phyloP scores from a whole-genome alignment of 768 basidiomycete species.

The Phlebiopsis gigantea region DNA sequence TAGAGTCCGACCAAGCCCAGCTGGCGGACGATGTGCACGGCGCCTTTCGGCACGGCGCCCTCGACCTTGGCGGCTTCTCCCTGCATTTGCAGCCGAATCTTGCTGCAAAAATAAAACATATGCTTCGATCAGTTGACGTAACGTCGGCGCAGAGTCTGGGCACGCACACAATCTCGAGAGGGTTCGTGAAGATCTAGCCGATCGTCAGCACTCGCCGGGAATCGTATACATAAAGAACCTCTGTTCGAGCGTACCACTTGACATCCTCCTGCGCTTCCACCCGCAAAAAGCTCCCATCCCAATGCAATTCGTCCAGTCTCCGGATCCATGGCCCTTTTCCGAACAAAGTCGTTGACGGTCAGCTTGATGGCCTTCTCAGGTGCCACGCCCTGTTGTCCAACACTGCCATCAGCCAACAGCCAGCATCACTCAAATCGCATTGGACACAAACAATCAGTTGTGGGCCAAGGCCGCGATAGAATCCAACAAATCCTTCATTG shows the following conservation, averaged over 20 bases:
- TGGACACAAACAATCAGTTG: conserved; percentile 70
- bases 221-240: not conserved
- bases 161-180: conserved; percentile 88
- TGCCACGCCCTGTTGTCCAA: conserved; percentile 75
- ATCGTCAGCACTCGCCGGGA: not conserved
- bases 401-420: not conserved
- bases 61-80: conserved; percentile 90
- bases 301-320: conserved; percentile 93
- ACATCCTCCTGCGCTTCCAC: conserved; percentile 90
- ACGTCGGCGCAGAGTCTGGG: not conserved
- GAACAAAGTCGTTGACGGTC: conserved; percentile 91
- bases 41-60: conserved; percentile 77
- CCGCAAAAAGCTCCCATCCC: conserved; percentile 88
- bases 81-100: conserved; percentile 93
- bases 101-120: conserved; percentile 37
- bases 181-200: conserved; percentile 89
- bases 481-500: conserved; percentile 92
- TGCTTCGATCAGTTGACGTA: conserved; percentile 2
- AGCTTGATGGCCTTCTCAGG: conserved; percentile 98
- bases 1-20: conserved; percentile 91
- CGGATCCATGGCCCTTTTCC: conserved; percentile 81
- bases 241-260: conserved; percentile 76
- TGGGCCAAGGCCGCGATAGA: conserved; percentile 94
- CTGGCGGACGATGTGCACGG: conserved; percentile 88
- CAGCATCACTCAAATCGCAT: not conserved